Conservation (phyloP, 208 protist species). For the Acanthamoeba lenticulata region DNA sequence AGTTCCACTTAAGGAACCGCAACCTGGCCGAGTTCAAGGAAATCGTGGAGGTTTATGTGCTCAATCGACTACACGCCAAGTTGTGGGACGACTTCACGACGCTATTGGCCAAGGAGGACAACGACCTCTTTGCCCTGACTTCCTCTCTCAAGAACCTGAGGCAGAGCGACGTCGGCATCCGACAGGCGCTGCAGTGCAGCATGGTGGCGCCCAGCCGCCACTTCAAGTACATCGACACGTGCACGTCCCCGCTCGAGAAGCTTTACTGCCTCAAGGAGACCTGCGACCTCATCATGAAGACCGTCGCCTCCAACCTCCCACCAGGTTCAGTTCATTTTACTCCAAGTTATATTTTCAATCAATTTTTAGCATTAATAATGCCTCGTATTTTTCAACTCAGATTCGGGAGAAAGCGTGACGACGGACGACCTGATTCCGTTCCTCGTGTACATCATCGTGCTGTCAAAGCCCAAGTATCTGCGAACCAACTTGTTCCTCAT, state of each 20-base stretch:
- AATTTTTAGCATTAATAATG: no score
- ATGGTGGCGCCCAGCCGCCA: conserved; percentile 23
- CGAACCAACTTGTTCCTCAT: neutral
- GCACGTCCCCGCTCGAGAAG: conserved; percentile 21
- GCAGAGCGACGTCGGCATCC: conserved; percentile 27
- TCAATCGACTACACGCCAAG: conserved; percentile 33
- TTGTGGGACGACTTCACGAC: conserved; percentile 12
- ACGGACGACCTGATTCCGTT: conserved; percentile 40
- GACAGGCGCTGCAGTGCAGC: neutral
- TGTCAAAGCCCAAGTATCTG: conserved; percentile 21
- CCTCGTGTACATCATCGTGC: conserved; percentile 32
- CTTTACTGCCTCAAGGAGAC: conserved; percentile 39
- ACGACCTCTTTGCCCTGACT: neutral
- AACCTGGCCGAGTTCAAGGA: conserved; percentile 25
- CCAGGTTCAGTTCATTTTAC: neutral
- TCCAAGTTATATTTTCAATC: neutral
- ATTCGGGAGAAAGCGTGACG: neutral
- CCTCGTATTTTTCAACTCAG: neutral
- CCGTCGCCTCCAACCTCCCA: neutral
- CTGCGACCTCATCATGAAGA: conserved; percentile 58
- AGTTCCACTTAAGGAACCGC: conserved; percentile 18
- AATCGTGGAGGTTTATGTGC: conserved; percentile 23
- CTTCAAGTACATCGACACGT: conserved; percentile 23
- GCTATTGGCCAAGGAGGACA: conserved; percentile 7
- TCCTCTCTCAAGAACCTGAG: neutral